Conservation (phyloP, 306 rosid species). For the Boehmeria nivea region DNA sequence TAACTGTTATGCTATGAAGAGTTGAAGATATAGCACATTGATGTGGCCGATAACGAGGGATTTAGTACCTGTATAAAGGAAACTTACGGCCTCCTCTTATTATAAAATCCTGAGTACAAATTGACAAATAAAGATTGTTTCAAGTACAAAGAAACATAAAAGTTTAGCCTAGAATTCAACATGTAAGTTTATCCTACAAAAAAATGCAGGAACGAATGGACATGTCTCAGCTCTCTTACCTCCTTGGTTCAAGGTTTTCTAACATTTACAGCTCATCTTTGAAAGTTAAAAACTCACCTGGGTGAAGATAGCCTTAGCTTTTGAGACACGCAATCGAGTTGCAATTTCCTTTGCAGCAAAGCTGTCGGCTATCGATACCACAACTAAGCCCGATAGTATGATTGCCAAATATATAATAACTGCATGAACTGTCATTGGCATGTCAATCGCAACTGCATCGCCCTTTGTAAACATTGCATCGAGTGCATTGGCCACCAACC, state of each 20-base stretch:
- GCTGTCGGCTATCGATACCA: slow-evolving; percentile 92
- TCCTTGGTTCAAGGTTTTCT: too few species aligned
- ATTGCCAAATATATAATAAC: slow-evolving; percentile 76
- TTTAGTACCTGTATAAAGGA: slow-evolving; percentile 90
- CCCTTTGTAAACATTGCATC: slow-evolving; percentile 64
- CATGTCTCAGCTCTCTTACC: too few species aligned
- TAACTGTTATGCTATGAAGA: too few species aligned
- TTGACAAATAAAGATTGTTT: slow-evolving; percentile 11
- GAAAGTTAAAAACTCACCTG: slow-evolving; percentile 47
- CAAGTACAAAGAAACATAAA: background rate
- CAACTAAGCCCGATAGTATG: slow-evolving; percentile 67
- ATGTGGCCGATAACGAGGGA: too few species aligned
- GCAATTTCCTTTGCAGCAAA: slow-evolving; percentile 78
- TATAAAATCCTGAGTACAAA: slow-evolving; percentile 76
- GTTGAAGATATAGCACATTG: too few species aligned
- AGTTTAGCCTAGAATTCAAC: background rate
- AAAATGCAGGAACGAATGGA: too few species aligned
- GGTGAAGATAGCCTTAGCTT: slow-evolving; percentile 77
- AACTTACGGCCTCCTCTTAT: slow-evolving; percentile 68
- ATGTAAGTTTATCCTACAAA: too few species aligned
- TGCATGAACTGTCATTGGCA: slow-evolving; percentile 77
- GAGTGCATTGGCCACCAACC: slow-evolving; percentile 77
- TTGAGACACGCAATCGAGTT: slow-evolving; percentile 62
- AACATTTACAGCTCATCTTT: background rate
- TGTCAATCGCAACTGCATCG: slow-evolving; percentile 85